Evolutionary conservation across 2,329 filamentous ascomycete genomes (phyloP).

Genomic region (Sphaerostilbella broomeana): DNA sequence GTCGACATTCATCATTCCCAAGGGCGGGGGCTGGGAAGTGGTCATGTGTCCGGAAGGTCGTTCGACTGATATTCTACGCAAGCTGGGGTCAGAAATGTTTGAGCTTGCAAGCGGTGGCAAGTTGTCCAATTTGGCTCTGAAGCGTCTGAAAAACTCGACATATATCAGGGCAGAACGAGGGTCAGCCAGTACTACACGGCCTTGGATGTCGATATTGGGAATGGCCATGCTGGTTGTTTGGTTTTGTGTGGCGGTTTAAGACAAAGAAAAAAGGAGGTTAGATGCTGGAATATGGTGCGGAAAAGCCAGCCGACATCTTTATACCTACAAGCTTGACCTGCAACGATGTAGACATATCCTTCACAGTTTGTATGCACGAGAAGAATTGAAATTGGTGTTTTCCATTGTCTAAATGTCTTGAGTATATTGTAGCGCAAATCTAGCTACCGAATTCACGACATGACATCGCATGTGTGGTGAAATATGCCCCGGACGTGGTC

Average conservation of each 20-base stretch:
- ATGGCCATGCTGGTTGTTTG: no score
- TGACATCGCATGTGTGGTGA: neutral
- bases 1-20: conserved; percentile 56
- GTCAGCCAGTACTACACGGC: conserved; percentile 17
- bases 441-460: neutral
- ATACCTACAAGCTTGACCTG: no score
- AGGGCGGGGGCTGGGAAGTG: conserved; percentile 70
- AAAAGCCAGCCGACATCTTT: no score
- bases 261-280: no score
- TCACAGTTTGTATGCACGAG: no score
- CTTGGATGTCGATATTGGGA: conserved; percentile 13
- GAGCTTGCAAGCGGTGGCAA: conserved; percentile 38
- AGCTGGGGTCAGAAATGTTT: conserved; percentile 43
- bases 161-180: conserved; percentile 30
- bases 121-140: conserved; percentile 28
- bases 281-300: no score
- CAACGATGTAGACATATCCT: no score
- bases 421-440: neutral
- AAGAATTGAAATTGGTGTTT: no score
- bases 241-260: no score
- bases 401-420: neutral
- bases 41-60: conserved; percentile 65
- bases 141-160: conserved; percentile 27
- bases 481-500: conserved; percentile 7
- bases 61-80: conserved; percentile 52